phyloP scores from a whole-genome alignment of 371 early-diverging fungal genomes.

The Haplosporangium sp. region DNA sequence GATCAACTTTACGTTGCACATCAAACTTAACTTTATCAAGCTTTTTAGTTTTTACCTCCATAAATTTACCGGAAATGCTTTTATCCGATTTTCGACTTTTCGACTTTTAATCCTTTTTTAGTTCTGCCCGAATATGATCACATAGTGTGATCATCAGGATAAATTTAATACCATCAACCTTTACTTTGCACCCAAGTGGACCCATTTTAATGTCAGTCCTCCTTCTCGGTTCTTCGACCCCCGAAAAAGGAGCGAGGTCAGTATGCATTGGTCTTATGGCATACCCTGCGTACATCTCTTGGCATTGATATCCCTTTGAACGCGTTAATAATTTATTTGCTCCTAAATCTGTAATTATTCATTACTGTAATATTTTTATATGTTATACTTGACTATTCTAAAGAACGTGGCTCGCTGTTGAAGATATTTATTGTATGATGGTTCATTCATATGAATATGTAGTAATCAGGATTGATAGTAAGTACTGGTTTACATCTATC shows the following conservation, averaged over 20 bases:
- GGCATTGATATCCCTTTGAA: too few species aligned
- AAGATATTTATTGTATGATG: background rate
- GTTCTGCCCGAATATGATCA: background rate
- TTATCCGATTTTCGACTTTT: constrained; percentile 6
- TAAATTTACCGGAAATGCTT: background rate
- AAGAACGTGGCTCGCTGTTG: too few species aligned
- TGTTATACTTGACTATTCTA: too few species aligned
- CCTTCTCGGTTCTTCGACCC: background rate
- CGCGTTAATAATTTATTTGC: too few species aligned
- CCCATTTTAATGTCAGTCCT: background rate
- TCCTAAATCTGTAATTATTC: too few species aligned
- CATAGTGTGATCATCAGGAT: background rate
- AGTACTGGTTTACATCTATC: constrained; percentile 44
- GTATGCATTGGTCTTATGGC: too few species aligned
- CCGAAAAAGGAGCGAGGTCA: too few species aligned
- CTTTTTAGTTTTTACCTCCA: background rate
- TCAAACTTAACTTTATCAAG: background rate
- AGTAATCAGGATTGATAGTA: constrained; percentile 17
- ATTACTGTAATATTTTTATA: too few species aligned
- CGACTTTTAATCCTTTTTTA: background rate
- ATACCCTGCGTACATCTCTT: too few species aligned
- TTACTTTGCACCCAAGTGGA: too few species aligned
- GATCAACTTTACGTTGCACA: background rate
- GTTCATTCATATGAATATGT: background rate
- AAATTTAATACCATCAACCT: too few species aligned